phyloP scores from a whole-genome alignment of 495 filamentous ascomycete species.

The Talaromyces trachyspermus region DNA sequence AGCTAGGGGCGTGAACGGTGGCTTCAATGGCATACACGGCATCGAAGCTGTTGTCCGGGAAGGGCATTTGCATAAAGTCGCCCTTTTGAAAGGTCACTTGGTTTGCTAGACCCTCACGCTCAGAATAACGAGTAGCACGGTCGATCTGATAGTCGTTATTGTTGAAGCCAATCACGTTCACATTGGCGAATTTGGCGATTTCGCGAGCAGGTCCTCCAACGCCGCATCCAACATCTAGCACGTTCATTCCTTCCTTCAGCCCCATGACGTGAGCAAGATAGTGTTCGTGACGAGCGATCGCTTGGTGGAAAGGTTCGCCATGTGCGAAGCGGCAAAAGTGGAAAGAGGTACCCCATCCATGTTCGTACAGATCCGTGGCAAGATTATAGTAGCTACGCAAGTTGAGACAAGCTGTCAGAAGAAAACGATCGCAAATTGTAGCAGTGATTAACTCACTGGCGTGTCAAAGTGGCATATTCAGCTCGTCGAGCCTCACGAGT shows the following conservation, averaged over 20 bases:
- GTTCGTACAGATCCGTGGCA: conserved; percentile 94
- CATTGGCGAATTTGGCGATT: conserved; percentile 90
- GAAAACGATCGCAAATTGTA: not conserved
- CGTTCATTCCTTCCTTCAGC: conserved; percentile 77
- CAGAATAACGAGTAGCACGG: conserved; percentile 79
- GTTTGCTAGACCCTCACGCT: conserved; percentile 69
- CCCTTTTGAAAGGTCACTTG: conserved; percentile 90
- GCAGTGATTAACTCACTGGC: conserved; percentile 58
- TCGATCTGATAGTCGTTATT: conserved; percentile 99
- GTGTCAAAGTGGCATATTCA: conserved; percentile 92
- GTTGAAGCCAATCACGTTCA: conserved; percentile 87
- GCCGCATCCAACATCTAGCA: conserved; percentile 95
- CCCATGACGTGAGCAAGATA: conserved; percentile 90
- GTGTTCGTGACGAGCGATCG: conserved; percentile 96
- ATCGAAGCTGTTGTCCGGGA: conserved; percentile 86
- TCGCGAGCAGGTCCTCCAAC: conserved; percentile 96
- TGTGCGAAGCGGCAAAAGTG: conserved; percentile 96
- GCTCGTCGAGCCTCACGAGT: conserved; percentile 74
- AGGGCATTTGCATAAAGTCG: conserved; percentile 99
- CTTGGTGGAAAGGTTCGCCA: conserved; percentile 84
- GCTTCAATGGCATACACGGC: conserved; percentile 98
- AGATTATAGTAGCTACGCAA: conserved; percentile 86
- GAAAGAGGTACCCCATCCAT: conserved; percentile 92
- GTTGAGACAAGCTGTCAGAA: not conserved
- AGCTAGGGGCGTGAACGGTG: conserved; percentile 87